Conservation (phyloP, 345 rosid genomes). For the Bruguiera sexangula region DNA sequence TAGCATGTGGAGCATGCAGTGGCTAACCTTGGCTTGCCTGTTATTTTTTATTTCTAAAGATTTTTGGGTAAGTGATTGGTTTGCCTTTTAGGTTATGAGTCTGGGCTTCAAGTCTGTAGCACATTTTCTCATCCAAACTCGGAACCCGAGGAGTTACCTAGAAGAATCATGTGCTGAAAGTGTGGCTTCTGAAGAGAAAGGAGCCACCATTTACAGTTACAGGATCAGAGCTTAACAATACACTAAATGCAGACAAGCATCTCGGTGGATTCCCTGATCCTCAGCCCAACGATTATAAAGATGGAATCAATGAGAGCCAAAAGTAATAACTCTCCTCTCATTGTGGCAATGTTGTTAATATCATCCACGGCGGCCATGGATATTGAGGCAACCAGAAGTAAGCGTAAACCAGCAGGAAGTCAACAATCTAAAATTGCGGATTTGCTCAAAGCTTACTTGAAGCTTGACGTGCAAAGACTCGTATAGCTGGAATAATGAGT, state of each 20-base stretch:
- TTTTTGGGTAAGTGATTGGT: background rate
- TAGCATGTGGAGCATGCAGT: background rate
- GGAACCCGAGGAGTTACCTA: background rate
- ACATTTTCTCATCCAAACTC: conserved; percentile 38
- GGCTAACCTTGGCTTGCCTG: background rate
- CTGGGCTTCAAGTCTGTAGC: conserved; percentile 42
- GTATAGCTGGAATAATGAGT: background rate
- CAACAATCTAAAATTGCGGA: background rate
- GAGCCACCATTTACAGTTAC: background rate
- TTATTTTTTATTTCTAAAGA: conserved; percentile 1
- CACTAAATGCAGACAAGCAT: conserved; percentile 1
- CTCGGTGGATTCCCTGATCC: background rate
- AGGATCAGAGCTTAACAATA: background rate
- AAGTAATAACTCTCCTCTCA: background rate
- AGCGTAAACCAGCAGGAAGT: background rate
- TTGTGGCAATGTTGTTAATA: background rate
- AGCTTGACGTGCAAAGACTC: background rate
- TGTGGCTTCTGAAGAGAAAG: conserved; percentile 5
- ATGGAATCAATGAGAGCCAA: conserved; percentile 2
- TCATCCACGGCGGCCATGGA: background rate
- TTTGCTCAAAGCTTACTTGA: background rate
- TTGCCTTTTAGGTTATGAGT: conserved; percentile 19
- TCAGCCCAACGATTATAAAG: conserved; percentile 1
- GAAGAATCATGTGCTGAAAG: conserved; percentile 12
- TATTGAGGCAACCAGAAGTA: background rate